Percentiles rank a stretch among this genome's conserved stretches.
Evolutionary conservation across 2,329 filamentous ascomycete genomes (phyloP).

Genomic region (Fonsecaea monophora): DNA sequence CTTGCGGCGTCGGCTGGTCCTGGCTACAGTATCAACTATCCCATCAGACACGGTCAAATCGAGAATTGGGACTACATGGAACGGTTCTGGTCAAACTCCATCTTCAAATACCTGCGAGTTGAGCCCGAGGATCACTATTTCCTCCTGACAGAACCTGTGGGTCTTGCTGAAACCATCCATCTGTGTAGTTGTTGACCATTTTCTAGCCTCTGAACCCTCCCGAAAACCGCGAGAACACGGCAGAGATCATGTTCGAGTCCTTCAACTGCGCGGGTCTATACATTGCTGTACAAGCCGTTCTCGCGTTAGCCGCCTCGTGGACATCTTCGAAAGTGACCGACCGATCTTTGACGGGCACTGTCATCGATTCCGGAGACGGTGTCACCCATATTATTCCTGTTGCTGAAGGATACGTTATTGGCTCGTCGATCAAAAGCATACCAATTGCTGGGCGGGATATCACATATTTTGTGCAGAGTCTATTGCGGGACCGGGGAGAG

Average conservation of each 20-base stretch:
- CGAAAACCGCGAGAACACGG: slow-evolving; percentile 98
- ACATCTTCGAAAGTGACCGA: slow-evolving; percentile 98
- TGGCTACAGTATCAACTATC: slow-evolving; percentile 95
- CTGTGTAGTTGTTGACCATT: slow-evolving; percentile 20
- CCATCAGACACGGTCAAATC: slow-evolving; percentile 96
- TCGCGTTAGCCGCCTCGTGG: slow-evolving; percentile 96
- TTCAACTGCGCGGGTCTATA: slow-evolving; percentile 99
- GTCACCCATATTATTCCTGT: slow-evolving; percentile 99
- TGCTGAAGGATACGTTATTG: slow-evolving; percentile 97
- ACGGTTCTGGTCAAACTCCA: slow-evolving; percentile 99
- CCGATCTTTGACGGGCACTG: slow-evolving; percentile 92
- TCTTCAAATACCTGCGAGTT: slow-evolving; percentile 98
- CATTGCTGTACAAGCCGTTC: slow-evolving; percentile 96
- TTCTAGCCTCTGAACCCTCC: slow-evolving; percentile 89
- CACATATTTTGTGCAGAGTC: slow-evolving; percentile 96
- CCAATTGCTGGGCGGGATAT: slow-evolving; percentile 98
- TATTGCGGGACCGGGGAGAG: slow-evolving; percentile 94
- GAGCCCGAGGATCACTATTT: slow-evolving; percentile 99
- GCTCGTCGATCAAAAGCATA: slow-evolving; percentile 98
- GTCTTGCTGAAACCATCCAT: slow-evolving; percentile 41
- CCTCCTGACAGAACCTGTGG: slow-evolving; percentile 92
- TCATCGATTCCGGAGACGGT: slow-evolving; percentile 98
- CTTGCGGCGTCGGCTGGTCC: slow-evolving; percentile 82
- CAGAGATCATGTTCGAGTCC: slow-evolving; percentile 99
- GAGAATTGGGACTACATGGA: slow-evolving; percentile 99